Evolutionary conservation across 805 yeast species (phyloP).

Genomic region (Metschnikowia kunwiensis): DNA sequence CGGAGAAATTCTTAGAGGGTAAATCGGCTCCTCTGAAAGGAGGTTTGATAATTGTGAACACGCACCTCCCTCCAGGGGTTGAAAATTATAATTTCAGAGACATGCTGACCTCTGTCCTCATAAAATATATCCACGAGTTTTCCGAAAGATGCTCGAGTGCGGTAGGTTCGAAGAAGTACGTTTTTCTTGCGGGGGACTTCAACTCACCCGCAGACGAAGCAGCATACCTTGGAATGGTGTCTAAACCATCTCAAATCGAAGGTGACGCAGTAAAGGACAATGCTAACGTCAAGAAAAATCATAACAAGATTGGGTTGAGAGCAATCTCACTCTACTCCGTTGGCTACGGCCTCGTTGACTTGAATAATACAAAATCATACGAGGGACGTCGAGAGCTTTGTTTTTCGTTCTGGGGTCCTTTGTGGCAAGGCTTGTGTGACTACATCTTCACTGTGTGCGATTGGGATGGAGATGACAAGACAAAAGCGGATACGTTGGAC

Average conservation of each 20-base stretch:
- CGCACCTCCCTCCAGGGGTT: not conserved
- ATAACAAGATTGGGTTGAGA: not conserved
- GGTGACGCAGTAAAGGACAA: too few species aligned
- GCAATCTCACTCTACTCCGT: conserved; percentile 5
- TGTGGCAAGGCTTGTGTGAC: conserved; percentile 2
- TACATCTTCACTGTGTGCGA: conserved; percentile 4
- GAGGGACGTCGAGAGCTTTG: not conserved
- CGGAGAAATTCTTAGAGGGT: not conserved
- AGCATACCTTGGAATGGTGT: conserved; percentile 3
- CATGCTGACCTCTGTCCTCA: conserved; percentile 1
- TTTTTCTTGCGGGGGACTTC: conserved; percentile 6
- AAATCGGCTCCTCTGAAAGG: not conserved
- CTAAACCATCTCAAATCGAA: conserved; percentile 11
- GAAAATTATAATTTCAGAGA: not conserved
- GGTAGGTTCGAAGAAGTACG: not conserved
- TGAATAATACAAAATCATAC: conserved; percentile 32
- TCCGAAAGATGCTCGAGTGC: not conserved
- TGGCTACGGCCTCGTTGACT: conserved; percentile 1
- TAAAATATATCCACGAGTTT: conserved; percentile 1
- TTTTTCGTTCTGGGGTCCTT: conserved; percentile 5
- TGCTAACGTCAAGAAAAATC: not conserved
- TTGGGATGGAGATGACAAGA: conserved; percentile 1
- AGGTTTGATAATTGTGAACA: conserved; percentile 1
- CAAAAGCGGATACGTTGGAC: not conserved
- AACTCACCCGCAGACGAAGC: not conserved